Conservation (phyloP, 139 green algal species). For the Pleodorina starrii region DNA sequence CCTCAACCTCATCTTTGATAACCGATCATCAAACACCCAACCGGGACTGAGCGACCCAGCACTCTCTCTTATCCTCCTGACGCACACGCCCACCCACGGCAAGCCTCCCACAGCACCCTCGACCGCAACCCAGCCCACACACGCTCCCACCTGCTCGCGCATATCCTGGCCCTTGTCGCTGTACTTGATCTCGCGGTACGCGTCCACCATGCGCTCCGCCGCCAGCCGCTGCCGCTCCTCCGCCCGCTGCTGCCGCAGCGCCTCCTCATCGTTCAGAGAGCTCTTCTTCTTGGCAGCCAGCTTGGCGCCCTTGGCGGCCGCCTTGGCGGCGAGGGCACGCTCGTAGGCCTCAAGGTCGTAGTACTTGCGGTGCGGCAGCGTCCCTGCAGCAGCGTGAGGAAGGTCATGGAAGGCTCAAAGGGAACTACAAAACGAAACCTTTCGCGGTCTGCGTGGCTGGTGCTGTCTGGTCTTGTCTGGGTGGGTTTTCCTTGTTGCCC, state of each 20-base stretch:
- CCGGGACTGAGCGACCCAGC: too few species aligned
- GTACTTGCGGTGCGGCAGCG: conserved; percentile 85
- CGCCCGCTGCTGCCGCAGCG: conserved; percentile 68
- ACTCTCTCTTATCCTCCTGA: too few species aligned
- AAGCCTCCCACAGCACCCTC: not conserved
- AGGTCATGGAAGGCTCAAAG: too few species aligned
- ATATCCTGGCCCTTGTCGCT: conserved; percentile 74
- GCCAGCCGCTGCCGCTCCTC: conserved; percentile 65
- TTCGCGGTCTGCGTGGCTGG: too few species aligned
- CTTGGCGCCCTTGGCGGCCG: conserved; percentile 60
- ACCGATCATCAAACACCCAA: too few species aligned
- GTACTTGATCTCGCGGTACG: conserved; percentile 81
- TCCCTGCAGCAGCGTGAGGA: too few species aligned
- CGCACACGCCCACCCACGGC: too few species aligned
- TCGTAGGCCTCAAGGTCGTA: conserved; percentile 88
- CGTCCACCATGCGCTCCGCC: conserved; percentile 73
- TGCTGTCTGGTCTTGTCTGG: too few species aligned
- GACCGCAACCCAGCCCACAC: not conserved
- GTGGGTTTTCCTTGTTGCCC: too few species aligned
- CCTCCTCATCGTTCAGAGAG: conserved; percentile 75
- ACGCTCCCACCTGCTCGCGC: conserved; percentile 72
- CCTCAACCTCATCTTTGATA: too few species aligned
- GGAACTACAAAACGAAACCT: too few species aligned
- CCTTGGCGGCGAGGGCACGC: conserved; percentile 62
- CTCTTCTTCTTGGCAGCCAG: conserved; percentile 47